Evolutionary conservation across 2,329 filamentous ascomycete genomes (phyloP).

Genomic region (Paramyrothecium roridum): DNA sequence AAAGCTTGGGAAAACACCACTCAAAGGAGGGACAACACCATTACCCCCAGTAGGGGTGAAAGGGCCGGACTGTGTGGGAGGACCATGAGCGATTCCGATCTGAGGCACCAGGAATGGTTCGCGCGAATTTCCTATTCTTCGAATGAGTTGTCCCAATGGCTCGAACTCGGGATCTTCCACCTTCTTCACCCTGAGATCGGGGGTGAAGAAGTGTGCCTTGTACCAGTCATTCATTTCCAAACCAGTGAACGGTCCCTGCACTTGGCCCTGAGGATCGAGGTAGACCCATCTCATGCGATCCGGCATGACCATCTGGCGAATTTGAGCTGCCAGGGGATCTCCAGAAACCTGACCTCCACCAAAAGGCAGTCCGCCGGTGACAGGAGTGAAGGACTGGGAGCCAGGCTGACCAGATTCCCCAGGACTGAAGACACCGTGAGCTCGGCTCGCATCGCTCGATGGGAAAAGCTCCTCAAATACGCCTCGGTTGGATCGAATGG

Average conservation of each 20-base stretch:
- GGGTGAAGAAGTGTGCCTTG: conserved; percentile 95
- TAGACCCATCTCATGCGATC: conserved; percentile 99
- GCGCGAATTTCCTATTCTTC: conserved; percentile 93
- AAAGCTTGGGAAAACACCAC: conserved; percentile 91
- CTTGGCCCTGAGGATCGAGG: conserved; percentile 85
- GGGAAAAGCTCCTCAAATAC: conserved; percentile 55
- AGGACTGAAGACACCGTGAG: conserved; percentile 32
- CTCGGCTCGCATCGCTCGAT: conserved; percentile 27
- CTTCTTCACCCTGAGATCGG: conserved; percentile 92
- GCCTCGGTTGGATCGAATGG: conserved; percentile 51
- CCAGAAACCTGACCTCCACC: conserved; percentile 29
- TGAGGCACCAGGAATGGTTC: conserved; percentile 97
- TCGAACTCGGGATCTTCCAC: conserved; percentile 93
- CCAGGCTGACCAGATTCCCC: conserved; percentile 32
- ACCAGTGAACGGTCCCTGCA: conserved; percentile 92
- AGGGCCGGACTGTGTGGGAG: conserved; percentile 51
- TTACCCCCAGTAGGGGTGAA: conserved; percentile 50
- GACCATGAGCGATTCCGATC: conserved; percentile 90
- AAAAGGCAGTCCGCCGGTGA: conserved; percentile 30
- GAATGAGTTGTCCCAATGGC: conserved; percentile 88
- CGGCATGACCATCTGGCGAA: conserved; percentile 97
- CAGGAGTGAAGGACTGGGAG: conserved; percentile 31
- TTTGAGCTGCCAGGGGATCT: conserved; percentile 61
- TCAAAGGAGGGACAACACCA: conserved; percentile 80
- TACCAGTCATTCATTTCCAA: conserved; percentile 99